phyloP scores from a whole-genome alignment of 2,329 filamentous ascomycete species.

The Davidsoniella neocaledoniae region DNA sequence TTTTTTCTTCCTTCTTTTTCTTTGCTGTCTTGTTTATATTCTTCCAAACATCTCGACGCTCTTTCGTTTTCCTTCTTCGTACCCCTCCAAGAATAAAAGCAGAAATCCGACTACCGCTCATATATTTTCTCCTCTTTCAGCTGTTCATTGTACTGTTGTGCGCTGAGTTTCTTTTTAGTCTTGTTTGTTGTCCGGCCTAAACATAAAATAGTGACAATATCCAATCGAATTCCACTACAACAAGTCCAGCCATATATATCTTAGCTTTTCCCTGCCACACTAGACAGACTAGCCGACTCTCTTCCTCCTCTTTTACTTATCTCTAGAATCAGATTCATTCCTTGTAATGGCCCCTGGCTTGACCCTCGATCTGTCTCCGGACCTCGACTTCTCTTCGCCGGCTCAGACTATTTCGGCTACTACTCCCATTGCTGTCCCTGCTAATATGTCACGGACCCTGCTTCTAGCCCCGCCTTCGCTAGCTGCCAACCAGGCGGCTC shows the following conservation, averaged over 20 bases:
- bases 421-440: conserved; percentile 16
- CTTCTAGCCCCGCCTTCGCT: conserved; percentile 83
- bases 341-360: conserved; percentile 33
- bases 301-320: neutral
- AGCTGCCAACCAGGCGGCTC: conserved; percentile 64
- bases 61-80: neutral
- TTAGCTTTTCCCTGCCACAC: neutral
- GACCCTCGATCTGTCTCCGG: conserved; percentile 37
- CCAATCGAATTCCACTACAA: neutral
- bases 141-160: neutral
- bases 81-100: too few species aligned
- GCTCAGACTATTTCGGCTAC: conserved; percentile 18
- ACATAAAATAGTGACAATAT: too few species aligned
- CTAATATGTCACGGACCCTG: conserved; percentile 42
- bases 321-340: neutral
- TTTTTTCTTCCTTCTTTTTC: neutral
- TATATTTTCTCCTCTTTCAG: neutral
- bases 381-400: conserved; percentile 27
- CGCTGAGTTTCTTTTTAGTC: neutral
- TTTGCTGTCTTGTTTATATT: neutral
- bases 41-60: neutral
- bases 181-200: neutral
- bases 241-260: neutral
- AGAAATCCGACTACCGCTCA: neutral
- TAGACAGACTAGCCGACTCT: neutral